Percentiles rank a stretch among this genome's conserved stretches.
Evolutionary conservation across 371 early-diverging fungal species (phyloP).

Genomic region (Circinella minor): DNA sequence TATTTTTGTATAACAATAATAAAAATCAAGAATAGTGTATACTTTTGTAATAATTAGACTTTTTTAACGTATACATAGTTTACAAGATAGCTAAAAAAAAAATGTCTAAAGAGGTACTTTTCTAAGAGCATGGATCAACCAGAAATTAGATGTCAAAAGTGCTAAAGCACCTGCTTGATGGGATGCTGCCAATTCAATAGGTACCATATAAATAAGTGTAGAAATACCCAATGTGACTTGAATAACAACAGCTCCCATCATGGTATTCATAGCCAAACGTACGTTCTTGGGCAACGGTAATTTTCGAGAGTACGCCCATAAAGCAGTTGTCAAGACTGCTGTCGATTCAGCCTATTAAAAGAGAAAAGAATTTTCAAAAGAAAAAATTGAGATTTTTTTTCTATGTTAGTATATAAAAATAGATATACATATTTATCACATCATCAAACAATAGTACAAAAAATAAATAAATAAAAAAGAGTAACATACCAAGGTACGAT

Average conservation of each 20-base stretch:
- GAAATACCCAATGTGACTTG: conserved; percentile 90
- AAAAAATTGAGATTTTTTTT: background rate
- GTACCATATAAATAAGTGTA: conserved; percentile 93
- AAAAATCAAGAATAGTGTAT: too few species aligned
- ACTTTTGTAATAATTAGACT: too few species aligned
- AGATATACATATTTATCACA: too few species aligned
- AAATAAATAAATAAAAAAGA: background rate
- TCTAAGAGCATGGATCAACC: conserved; percentile 80
- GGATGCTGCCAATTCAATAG: conserved; percentile 90
- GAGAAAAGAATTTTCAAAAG: too few species aligned
- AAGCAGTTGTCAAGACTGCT: conserved; percentile 65
- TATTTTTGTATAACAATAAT: too few species aligned
- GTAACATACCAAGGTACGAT: conserved; percentile 78
- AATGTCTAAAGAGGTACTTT: conserved; percentile 51
- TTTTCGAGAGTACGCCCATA: conserved; percentile 76
- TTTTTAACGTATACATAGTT: too few species aligned
- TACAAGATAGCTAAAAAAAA: background rate
- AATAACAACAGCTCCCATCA: conserved; percentile 77
- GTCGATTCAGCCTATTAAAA: conserved; percentile 79
- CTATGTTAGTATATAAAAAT: background rate
- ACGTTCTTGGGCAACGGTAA: conserved; percentile 74
- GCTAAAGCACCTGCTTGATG: conserved; percentile 95
- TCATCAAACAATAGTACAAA: too few species aligned
- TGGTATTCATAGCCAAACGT: conserved; percentile 68
- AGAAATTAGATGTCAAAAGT: conserved; percentile 82